Evolutionary conservation across 805 yeast species (phyloP), one percentile per base, ranked within the genome.

Genomic region (Starmera quercuum): DNA sequence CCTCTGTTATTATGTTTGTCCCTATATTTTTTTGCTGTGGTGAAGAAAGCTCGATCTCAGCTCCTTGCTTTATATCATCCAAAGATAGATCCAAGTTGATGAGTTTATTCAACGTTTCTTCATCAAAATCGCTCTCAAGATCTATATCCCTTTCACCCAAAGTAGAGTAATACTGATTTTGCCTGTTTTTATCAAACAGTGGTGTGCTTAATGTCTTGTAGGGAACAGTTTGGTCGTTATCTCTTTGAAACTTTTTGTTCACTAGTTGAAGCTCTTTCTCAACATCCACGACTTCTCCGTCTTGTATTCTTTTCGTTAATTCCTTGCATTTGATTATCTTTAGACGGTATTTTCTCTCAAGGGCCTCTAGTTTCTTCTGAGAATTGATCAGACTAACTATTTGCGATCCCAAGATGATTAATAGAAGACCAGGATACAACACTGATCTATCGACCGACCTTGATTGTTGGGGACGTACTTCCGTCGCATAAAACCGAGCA

Each of bases 391-490:
- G 62, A 45, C 67, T 64, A 40, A 68, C 61, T 7, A 73, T 54
- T 44, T 69, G 63, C 1, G 75, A 65, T 2, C 73, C 66, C 27
- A 69, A 64, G 10, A 68, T 43, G 6, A 73, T 58, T 3, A 69
- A 51, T 17, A 68, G 59, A 9, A 67, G 31, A 6, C 63, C 49
- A 12, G 73, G 63, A 27, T 66, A 61, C 11, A 59, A 36, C 45
- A 61, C 47, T 2, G 63, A 41, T 29, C 42, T 54, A 37, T 61
- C 67, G 36, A 56, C 53, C 10, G 49, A 50, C 8, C 33, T 26
- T 4, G 27, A 6, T 25, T n/a, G n/a, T n/a, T n/a, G n/a, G n/a
- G n/a, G n/a, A n/a, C n/a, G n/a, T n/a, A n/a, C n/a, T n/a, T n/a
- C n/a, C n/a, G n/a, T n/a, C n/a, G n/a, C n/a, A n/a, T n/a, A n/a